Conservation (phyloP, 768 basidiomycete species). For the Boletellus emodensis region DNA sequence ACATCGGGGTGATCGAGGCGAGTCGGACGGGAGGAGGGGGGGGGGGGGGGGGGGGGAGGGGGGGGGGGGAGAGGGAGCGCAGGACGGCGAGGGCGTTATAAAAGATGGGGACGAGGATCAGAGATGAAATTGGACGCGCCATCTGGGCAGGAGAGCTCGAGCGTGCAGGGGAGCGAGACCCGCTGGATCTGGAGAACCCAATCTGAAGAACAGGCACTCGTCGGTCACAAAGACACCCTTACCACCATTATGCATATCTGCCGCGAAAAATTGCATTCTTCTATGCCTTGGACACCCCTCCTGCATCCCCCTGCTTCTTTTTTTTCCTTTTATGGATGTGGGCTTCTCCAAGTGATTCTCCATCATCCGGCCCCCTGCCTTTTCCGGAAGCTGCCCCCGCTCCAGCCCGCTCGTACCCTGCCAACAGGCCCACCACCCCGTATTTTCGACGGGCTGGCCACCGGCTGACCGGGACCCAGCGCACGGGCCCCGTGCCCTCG, state of each 20-base stretch:
- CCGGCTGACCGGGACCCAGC: too few relatives aligned
- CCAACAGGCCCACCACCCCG: not conserved
- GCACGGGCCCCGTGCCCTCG: too few relatives aligned
- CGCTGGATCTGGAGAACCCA: slow-evolving; percentile 21
- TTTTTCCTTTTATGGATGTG: slow-evolving; percentile 12
- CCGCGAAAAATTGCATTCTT: not conserved
- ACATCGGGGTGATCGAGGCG: slow-evolving; percentile 23
- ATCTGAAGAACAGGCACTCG: slow-evolving; percentile 18
- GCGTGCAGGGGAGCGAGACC: not conserved
- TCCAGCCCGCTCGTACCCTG: not conserved
- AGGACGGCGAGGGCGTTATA: slow-evolving; percentile 20
- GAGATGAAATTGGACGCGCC: slow-evolving; percentile 19
- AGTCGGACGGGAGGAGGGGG: not conserved
- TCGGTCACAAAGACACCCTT: not conserved
- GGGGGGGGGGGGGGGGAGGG: not conserved
- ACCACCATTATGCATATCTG: not conserved
- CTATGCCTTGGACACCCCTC: slow-evolving; percentile 6
- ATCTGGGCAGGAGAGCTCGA: slow-evolving; percentile 6
- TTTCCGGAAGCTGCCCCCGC: not conserved
- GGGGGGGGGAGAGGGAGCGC: slow-evolving; percentile 10
- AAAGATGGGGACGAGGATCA: slow-evolving; percentile 25
- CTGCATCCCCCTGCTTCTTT: not conserved
- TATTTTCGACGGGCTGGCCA: too few relatives aligned
- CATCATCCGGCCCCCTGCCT: slow-evolving; percentile 5
- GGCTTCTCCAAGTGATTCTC: slow-evolving; percentile 21